Base-by-base conservation (phyloP, 495 filamentous ascomycete genomes). In the Aspergillus diversus region DNA sequence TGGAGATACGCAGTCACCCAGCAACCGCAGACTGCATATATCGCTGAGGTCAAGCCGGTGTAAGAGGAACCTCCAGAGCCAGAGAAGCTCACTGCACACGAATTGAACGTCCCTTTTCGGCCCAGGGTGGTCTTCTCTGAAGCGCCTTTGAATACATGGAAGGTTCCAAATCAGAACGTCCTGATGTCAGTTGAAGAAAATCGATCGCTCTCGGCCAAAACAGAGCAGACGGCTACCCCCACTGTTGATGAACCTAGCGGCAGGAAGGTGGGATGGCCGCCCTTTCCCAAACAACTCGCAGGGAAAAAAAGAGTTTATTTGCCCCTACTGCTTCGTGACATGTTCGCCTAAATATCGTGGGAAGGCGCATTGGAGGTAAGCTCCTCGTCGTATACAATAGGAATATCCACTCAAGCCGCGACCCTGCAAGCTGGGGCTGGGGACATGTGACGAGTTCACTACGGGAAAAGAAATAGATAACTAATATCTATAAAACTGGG, bases 351-450 rank as follows among this genome's bases (percentile, higher is more conserved):
- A n/a, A 7, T 57, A 57, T 43, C 55, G 55, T 57, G 55, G 55
- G n/a, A 57, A 46, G 12, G 55, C 17, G 33, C 55, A 57, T 57
- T 57, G 55, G 55, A 57, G 55, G 55, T 57, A n/a, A n/a, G n/a
- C n/a, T n/a, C n/a, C n/a, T n/a, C n/a, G n/a, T n/a, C n/a, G n/a
- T n/a, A n/a, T n/a, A n/a, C n/a, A n/a, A n/a, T n/a, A n/a, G n/a
- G n/a, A n/a, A n/a, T n/a, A n/a, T n/a, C n/a, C n/a, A n/a, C n/a
- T n/a, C n/a, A n/a, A n/a, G n/a, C n/a, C n/a, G n/a, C n/a, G n/a
- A n/a, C n/a, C n/a, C n/a, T n/a, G n/a, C 21, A 27, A 27, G 21
- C 21, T 27, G 21, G 21, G 21, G 21, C 21, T 27, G 21, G 21
- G 21, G 21, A 27, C 21, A 27, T 27, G 21, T 27, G 2, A 27